Conservation (phyloP, 352 stramenopile species). For the Pythium pyrilobum region DNA sequence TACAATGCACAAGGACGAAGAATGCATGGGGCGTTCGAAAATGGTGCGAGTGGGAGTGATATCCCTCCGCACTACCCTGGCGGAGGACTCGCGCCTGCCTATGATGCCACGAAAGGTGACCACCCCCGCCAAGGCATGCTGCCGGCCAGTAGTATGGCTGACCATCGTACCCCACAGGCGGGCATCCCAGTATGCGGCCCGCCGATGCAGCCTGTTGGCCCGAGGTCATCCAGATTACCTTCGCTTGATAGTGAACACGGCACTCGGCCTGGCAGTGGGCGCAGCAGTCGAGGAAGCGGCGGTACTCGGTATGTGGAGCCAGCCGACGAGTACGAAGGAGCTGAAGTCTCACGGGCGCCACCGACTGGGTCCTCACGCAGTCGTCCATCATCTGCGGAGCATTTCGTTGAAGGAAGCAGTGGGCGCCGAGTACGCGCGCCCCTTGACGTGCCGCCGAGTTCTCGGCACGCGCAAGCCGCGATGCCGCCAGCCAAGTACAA, state of each 20-base stretch:
- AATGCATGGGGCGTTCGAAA: neutral
- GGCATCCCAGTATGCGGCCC: neutral
- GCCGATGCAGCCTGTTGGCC: neutral
- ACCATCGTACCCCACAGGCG: neutral
- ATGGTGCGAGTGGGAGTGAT: slow-evolving; percentile 1
- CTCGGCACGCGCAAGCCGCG: neutral
- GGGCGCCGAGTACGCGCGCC: neutral
- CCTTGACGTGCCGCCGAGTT: neutral
- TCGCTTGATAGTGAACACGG: neutral
- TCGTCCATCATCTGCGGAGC: slow-evolving; percentile 3
- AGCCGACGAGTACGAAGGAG: neutral
- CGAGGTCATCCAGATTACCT: neutral
- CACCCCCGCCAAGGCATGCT: neutral
- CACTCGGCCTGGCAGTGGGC: neutral
- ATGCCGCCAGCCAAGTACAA: slow-evolving; percentile 19
- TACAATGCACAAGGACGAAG: slow-evolving; percentile 4
- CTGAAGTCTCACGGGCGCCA: neutral
- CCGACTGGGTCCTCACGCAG: neutral
- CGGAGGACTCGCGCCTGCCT: neutral
- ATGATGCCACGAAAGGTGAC: neutral
- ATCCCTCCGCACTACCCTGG: neutral
- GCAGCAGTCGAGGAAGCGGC: slow-evolving; percentile 1
- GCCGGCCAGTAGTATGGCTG: neutral
- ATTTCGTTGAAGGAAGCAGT: neutral
- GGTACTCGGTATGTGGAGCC: neutral